phyloP scores from a whole-genome alignment of 2,329 filamentous ascomycete species.

The Piedraia hortae region DNA sequence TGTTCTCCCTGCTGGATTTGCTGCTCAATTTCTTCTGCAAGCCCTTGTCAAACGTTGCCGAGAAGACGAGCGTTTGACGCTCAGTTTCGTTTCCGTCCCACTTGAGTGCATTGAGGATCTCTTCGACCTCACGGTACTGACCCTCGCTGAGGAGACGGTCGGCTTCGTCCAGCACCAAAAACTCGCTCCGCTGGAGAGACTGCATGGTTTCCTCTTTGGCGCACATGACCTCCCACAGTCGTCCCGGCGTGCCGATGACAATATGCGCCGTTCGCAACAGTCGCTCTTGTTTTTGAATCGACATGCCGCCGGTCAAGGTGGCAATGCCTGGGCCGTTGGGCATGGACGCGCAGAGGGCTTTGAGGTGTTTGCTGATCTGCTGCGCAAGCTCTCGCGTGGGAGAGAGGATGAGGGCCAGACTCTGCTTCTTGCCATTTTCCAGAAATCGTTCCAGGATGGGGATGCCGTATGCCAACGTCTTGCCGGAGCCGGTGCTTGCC shows the following conservation, averaged over 20 bases:
- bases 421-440: conserved; percentile 16
- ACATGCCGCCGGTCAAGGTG: conserved; percentile 72
- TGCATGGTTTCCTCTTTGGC: conserved; percentile 39
- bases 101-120: conserved; percentile 63
- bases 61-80: conserved; percentile 83
- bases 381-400: conserved; percentile 85
- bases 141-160: conserved; percentile 77
- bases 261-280: conserved; percentile 65
- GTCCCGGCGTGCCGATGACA: conserved; percentile 58
- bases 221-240: conserved; percentile 81
- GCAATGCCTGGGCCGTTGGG: conserved; percentile 37
- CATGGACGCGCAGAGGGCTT: conserved; percentile 39
- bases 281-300: conserved; percentile 81
- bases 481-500: conserved; percentile 84
- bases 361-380: conserved; percentile 65
- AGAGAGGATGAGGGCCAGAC: conserved; percentile 58
- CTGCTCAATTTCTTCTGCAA: conserved; percentile 75
- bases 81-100: conserved; percentile 19
- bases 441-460: conserved; percentile 74
- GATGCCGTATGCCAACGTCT: conserved; percentile 83
- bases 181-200: conserved; percentile 46
- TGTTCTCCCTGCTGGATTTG: conserved; percentile 39
- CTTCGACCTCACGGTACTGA: conserved; percentile 79
- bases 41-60: conserved; percentile 77
- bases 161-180: conserved; percentile 79